A percentile compares a stretch with the other conserved stretches of the same genome.
These are phyloP conservation scores for Malania oleifera DNA, from an alignment of 164 flowering plant species.

Conservation along the genomic window DNA sequence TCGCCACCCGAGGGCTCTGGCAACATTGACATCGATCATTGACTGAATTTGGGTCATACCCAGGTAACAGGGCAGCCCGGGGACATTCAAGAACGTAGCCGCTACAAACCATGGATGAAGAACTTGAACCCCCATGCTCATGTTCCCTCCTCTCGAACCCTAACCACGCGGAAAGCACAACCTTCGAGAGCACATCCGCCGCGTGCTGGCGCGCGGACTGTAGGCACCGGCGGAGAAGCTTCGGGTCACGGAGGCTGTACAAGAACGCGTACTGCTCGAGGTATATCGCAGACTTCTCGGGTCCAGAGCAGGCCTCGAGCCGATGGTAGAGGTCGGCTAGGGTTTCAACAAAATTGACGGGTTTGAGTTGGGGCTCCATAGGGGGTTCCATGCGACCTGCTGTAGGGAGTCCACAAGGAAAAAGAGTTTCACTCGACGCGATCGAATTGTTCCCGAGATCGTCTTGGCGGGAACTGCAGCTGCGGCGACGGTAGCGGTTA, in stretches of 20 bases:
- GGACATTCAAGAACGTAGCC: slow-evolving; percentile 55
- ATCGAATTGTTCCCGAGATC: slow-evolving; percentile 17
- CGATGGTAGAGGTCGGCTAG: slow-evolving; percentile 52
- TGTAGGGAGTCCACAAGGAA: slow-evolving; percentile 44
- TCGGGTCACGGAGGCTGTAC: slow-evolving; percentile 55
- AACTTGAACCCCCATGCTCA: slow-evolving; percentile 49
- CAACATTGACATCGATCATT: slow-evolving; percentile 39
- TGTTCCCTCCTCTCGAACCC: slow-evolving; percentile 78
- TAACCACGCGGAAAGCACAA: slow-evolving; percentile 74
- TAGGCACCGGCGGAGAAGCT: slow-evolving; percentile 58
- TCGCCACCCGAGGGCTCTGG: neutral
- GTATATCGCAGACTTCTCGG: slow-evolving; percentile 36
- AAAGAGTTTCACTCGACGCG: slow-evolving; percentile 30
- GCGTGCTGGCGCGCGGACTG: slow-evolving; percentile 57
- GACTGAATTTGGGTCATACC: slow-evolving; percentile 41
- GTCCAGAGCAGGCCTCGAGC: slow-evolving; percentile 28
- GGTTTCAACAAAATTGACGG: slow-evolving; percentile 46
- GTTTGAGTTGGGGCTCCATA: slow-evolving; percentile 56
- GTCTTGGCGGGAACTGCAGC: neutral
- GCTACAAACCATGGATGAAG: slow-evolving; percentile 33
- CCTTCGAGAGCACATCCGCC: slow-evolving; percentile 57
- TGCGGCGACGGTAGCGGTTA: neutral
- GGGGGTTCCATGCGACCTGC: slow-evolving; percentile 54
- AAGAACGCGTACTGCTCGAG: slow-evolving; percentile 58
- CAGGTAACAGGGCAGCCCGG: slow-evolving; percentile 39